phyloP scores from a whole-genome alignment of 1,139 yeast species.

The Ogataea hybrid region DNA sequence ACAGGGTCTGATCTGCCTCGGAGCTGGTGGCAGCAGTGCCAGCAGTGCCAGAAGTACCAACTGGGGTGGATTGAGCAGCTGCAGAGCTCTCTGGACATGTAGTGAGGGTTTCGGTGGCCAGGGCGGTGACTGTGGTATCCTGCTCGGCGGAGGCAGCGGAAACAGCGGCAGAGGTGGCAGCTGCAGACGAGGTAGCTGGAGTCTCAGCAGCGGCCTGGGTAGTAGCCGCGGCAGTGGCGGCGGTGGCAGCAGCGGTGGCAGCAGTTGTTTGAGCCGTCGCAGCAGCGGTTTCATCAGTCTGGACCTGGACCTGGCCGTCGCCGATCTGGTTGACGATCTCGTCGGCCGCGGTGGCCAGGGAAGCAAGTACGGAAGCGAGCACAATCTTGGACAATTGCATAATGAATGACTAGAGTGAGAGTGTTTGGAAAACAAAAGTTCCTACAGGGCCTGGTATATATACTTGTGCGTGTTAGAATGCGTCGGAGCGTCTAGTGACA shows the following conservation, averaged over 20 bases:
- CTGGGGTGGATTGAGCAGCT: conserved; percentile 4
- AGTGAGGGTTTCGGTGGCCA: conserved; percentile 8
- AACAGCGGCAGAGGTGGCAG: too few species aligned
- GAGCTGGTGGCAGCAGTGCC: too few species aligned
- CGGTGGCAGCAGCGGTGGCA: not conserved
- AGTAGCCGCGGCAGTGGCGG: conserved; percentile 1
- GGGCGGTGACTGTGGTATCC: conserved; percentile 3
- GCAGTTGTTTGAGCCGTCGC: too few species aligned
- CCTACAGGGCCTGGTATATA: conserved; percentile 1
- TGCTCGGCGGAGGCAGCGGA: conserved; percentile 1
- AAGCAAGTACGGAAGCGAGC: conserved; percentile 18
- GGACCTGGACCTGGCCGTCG: conserved; percentile 45
- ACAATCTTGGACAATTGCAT: conserved; percentile 23
- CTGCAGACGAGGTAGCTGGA: not conserved
- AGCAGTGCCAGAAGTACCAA: too few species aligned
- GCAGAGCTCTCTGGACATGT: conserved; percentile 2
- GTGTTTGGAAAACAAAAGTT: not conserved
- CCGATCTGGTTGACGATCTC: conserved; percentile 42
- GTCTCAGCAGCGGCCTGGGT: not conserved
- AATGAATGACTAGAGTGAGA: conserved; percentile 13
- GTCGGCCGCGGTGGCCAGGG: conserved; percentile 26
- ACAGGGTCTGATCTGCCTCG: conserved; percentile 1
- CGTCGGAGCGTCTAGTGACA: not conserved
- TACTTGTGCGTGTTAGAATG: conserved; percentile 2
- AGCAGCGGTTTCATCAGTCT: too few species aligned